A percentile compares a stretch with the other conserved stretches of the same genome.
These are phyloP conservation scores for Dalbergia cochinchinensis DNA, from an alignment of 306 rosid species.

Conservation along the genomic window DNA sequence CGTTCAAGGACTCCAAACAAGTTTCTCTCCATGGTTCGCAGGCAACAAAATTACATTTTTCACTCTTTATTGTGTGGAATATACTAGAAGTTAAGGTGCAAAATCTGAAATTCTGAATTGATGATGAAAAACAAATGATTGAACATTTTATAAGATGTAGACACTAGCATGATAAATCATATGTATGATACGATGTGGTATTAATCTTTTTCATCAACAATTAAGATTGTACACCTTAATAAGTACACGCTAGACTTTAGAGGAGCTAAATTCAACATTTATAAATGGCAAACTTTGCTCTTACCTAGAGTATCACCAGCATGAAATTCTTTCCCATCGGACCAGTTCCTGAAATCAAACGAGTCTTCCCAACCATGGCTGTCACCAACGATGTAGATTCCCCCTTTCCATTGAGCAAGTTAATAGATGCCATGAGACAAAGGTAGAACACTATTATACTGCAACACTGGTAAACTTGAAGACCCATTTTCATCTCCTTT, in stretches of 20 bases:
- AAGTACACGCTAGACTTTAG: not conserved
- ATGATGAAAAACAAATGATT: too few relatives aligned
- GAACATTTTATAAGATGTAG: too few relatives aligned
- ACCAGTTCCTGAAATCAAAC: conserved; percentile 17
- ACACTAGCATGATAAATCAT: too few relatives aligned
- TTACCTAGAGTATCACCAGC: conserved; percentile 25
- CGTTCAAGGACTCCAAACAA: not conserved
- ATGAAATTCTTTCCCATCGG: conserved; percentile 30
- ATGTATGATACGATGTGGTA: too few relatives aligned
- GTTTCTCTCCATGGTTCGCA: not conserved
- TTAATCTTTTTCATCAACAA: too few relatives aligned
- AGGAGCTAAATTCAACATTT: not conserved
- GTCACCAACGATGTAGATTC: conserved; percentile 5
- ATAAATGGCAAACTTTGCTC: conserved; percentile 7
- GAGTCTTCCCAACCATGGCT: conserved; percentile 25
- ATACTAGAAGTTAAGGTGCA: too few relatives aligned
- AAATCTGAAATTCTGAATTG: too few relatives aligned
- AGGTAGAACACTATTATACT: not conserved
- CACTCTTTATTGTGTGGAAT: too few relatives aligned
- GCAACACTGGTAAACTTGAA: conserved; percentile 24
- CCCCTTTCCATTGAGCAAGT: conserved; percentile 8
- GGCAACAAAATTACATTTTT: too few relatives aligned
- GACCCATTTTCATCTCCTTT: not conserved
- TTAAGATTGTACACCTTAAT: too few relatives aligned
- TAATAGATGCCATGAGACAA: conserved; percentile 2